Evolutionary conservation across 1,139 yeast genomes (phyloP), one percentile per base, ranked within the genome.

Genomic region (Geotrichum siamense): DNA sequence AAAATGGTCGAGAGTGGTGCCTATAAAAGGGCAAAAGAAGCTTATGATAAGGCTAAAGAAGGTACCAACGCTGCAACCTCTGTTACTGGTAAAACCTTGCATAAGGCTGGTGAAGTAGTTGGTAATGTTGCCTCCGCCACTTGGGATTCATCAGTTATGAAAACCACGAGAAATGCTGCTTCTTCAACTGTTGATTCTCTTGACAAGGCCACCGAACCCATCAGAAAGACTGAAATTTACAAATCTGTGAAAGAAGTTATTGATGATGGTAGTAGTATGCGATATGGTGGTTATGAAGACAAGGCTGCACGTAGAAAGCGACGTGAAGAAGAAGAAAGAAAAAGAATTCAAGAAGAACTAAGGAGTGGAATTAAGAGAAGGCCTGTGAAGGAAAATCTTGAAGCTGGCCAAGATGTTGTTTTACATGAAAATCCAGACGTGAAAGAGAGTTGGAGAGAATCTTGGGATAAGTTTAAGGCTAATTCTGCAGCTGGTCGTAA

Each of bases 81-180:
- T 35, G 87, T 87, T 33, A 85, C 95, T 8, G 89, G 94, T 2
- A 77, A 82, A 61, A 84, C 87, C 37, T 77, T 87, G 48, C 76
- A 78, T 55, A 84, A 84, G 66, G 91, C 97, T 2, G 96, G 97
- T n/a, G 86, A 83, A 57, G 93, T 81, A 28, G 86, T 91, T 25
- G 98, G 96, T 45, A 81, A 76, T 45, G 94, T 79, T 37, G 98
- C 96, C 2, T 73, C 76, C 38, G 81, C 81, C 51, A 96, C 97
- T 0, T 93, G 99, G 99, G 96, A 93, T 51, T 86, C 96, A 1
- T 87, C 91, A 27, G 84, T 91, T 39, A 91, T 95, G 52, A 80
- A 82, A 64, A 83, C 81, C 41, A 91, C 95, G 15, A 76, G 98
- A 60, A 73, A 78, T 34, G 86, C 87, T 0, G 93, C 87, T 12